Evolutionary conservation across 257 asterid species (phyloP).

Genomic region (Salvia rosmarinus): DNA sequence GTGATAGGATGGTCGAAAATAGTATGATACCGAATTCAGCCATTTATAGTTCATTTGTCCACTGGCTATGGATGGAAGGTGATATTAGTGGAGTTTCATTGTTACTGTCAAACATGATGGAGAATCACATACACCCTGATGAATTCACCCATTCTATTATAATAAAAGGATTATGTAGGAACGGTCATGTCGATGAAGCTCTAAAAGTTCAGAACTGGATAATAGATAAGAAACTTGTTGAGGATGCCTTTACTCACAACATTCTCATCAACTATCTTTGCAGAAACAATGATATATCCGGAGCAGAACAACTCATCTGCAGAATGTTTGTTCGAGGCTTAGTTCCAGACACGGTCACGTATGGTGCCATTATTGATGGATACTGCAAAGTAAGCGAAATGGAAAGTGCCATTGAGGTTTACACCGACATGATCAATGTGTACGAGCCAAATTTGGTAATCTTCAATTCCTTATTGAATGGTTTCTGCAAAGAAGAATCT

Average conservation of each 20-base stretch:
- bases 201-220: constrained; percentile 48
- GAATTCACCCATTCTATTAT: constrained; percentile 59
- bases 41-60: constrained; percentile 67
- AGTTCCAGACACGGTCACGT: constrained; percentile 64
- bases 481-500: constrained; percentile 61
- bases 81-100: constrained; percentile 59
- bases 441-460: too few species aligned
- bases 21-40: constrained; percentile 60
- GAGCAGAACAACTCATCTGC: constrained; percentile 61
- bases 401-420: constrained; percentile 53
- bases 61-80: constrained; percentile 70
- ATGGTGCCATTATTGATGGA: constrained; percentile 72
- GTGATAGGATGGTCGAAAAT: constrained; percentile 56
- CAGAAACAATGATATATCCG: constrained; percentile 47
- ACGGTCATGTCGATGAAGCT: constrained; percentile 56
- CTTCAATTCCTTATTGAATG: constrained; percentile 63
- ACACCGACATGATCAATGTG: too few species aligned
- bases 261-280: constrained; percentile 62
- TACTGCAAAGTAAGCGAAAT: too few species aligned
- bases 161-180: constrained; percentile 62
- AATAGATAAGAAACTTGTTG: constrained; percentile 43
- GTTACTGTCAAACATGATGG: constrained; percentile 66
- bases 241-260: constrained; percentile 60
- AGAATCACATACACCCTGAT: constrained; percentile 53
- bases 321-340: constrained; percentile 79